These are phyloP conservation scores for Didymella keratinophila DNA, from an alignment of 2,329 filamentous ascomycete genomes.

Conservation along the genomic window DNA sequence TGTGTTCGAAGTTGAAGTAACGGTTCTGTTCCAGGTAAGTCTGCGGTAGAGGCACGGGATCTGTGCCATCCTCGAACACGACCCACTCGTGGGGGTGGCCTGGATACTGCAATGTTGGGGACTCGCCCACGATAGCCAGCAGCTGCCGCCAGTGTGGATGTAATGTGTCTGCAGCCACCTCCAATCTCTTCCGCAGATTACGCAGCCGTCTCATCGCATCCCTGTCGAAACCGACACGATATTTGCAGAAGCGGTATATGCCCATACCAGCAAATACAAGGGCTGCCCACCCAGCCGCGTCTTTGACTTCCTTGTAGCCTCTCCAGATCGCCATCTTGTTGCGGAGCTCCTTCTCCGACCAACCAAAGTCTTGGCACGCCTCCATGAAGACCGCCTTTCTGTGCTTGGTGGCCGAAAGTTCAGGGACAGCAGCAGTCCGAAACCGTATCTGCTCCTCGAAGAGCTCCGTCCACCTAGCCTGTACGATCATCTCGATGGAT, in stretches of 20 bases:
- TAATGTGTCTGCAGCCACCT: constrained; percentile 62
- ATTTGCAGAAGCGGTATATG: constrained; percentile 68
- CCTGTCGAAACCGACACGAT: constrained; percentile 62
- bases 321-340: constrained; percentile 64
- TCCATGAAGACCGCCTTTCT: constrained; percentile 62
- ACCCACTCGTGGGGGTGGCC: constrained; percentile 64
- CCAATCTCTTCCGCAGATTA: constrained; percentile 57
- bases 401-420: constrained; percentile 57
- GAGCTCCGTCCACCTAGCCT: constrained; percentile 64
- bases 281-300: constrained; percentile 63
- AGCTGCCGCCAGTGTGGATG: constrained; percentile 62
- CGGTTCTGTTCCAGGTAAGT: constrained; percentile 60
- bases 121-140: constrained; percentile 57
- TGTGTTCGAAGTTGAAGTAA: constrained; percentile 58
- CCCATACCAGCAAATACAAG: constrained; percentile 66
- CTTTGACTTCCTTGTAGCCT: constrained; percentile 66
- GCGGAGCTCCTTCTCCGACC: constrained; percentile 65
- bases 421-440: constrained; percentile 51
- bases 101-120: constrained; percentile 52
- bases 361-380: constrained; percentile 62
- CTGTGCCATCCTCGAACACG: constrained; percentile 54
- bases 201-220: constrained; percentile 60
- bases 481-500: constrained; percentile 66
- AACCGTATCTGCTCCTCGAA: constrained; percentile 61
- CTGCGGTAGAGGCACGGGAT: constrained; percentile 54